Evolutionary conservation across 2,329 filamentous ascomycete genomes (phyloP), one percentile per base, ranked within the genome.

Genomic region (Arthrobotrys sphaeroides): DNA sequence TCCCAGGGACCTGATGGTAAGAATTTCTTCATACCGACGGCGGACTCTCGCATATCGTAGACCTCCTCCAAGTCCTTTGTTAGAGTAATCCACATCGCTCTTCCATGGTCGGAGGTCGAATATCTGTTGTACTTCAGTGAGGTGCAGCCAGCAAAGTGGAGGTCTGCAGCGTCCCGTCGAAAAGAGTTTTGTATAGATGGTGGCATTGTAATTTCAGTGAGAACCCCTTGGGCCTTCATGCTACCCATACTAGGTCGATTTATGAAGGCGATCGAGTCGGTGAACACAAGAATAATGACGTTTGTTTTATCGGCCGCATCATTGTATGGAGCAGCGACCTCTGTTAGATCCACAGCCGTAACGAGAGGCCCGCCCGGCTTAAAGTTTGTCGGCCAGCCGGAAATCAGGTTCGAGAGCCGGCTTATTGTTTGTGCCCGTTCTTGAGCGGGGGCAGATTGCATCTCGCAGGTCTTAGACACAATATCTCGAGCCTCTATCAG

Each of bases 381-480:
- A 22, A 94, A 86, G 57, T 90, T 87, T 20, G 84, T 81, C 0
- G 93, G 92, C 92, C 93, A 96, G 49, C 87, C 88, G 79, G 92
- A 89, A 43, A 96, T 87, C 82, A 95, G 87, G 78, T 90, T 90
- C 77, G 90, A 90, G 53, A 97, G 84, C 43, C 91, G 89, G 78
- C 89, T 90, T 33, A 90, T 87, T 47, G 92, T 86, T 78, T 92
- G 91, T 7, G 90, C 89, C 78, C 79, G 77, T 93, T 91, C 80
- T 92, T 90, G 2, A 85, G 88, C 79, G 82, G 85, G 80, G 80
- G 91, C 81, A 84, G 91, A 86, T 79, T 97, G 94, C 84, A 97
- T 90, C 13, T 94, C 96, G 83, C 95, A 99, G 45, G 99, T 99
- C 64, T 96, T 95, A 18, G 94, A 93, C 78, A 99, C 93, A 62